phyloP scores from a whole-genome alignment of 2,329 filamentous ascomycete species.

The Metarhizium guizhouense region DNA sequence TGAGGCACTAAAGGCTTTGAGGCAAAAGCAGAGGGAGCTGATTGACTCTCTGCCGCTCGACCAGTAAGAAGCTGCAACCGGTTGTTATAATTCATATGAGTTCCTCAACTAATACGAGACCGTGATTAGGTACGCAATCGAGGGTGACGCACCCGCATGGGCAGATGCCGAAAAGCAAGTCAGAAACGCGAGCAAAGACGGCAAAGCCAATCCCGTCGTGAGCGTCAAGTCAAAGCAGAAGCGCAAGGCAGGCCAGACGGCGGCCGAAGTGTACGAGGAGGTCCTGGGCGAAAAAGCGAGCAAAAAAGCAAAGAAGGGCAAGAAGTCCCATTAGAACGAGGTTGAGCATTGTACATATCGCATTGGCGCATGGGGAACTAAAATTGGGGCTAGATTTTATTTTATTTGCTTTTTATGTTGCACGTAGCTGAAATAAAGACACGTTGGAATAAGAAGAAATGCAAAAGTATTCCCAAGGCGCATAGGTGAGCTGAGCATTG shows the following conservation, averaged over 20 bases:
- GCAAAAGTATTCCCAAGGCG: too few relatives aligned
- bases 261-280: constrained; percentile 54
- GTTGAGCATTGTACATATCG: not conserved
- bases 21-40: constrained; percentile 73
- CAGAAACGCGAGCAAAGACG: constrained; percentile 42
- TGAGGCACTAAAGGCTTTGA: constrained; percentile 61
- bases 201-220: constrained; percentile 55
- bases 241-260: constrained; percentile 58
- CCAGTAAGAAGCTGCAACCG: constrained; percentile 30
- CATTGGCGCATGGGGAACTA: not conserved
- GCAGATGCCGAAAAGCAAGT: constrained; percentile 70
- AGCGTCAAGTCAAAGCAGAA: constrained; percentile 78
- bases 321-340: constrained; percentile 20
- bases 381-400: not conserved
- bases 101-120: constrained; percentile 3
- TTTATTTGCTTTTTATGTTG: not conserved
- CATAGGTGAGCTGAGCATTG: too few relatives aligned
- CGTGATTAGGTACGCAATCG: constrained; percentile 51
- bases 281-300: constrained; percentile 47
- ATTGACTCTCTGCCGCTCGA: constrained; percentile 88
- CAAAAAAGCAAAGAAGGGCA: constrained; percentile 43
- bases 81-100: not conserved
- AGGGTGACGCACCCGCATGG: constrained; percentile 53
- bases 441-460: too few relatives aligned
- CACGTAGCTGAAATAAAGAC: too few relatives aligned